Base-by-base conservation (phyloP, 306 rosid genomes). In the Rosa multiflora region DNA sequence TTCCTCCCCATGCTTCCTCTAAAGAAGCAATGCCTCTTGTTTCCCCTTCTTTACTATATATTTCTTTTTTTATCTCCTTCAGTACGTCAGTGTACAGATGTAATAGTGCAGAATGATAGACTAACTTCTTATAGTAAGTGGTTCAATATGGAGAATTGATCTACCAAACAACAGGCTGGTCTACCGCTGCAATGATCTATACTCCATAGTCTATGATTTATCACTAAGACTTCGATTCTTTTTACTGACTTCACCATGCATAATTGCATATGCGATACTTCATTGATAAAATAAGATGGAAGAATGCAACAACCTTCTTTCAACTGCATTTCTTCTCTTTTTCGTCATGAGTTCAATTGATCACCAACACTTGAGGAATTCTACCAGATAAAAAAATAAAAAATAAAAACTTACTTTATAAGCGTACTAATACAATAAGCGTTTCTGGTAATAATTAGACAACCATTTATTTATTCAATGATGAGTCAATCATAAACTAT, bases 1-100 rank as follows among this genome's bases (percentile, higher is more conserved):
- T 84, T 81, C 79, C 90, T 83, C 83, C 90, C 94, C 93, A 85
- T 88, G 97, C 97, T 82, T 94, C 93, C 89, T 69, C 70, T 43
- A 6, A 69, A 87, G 98, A 85, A 88, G 97, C 97, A 84, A 13
- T 39, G 5, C 6, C 13, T n/a, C 26, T 0, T 44, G 23, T 37
- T 51, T 48, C 13, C 55, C 61, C 74, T 10, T 75, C 78, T 81
- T 70, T 3, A 23, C 66, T 10, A 3, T 10, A 43, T 80, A 59
- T 51, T 68, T 83, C 29, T 32, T n/a, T 67, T 7, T 29, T 72
- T 47, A 18, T 43, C 61, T 74, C 21, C 23, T 20, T 59, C 15
- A 44, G 26, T 58, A 58, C 32, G 7, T 58, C 17, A 15, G 9
- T 56, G 29, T 21, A 20, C 14, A 49, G 17, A 49, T 49, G 55